These are phyloP conservation scores for Sporisorium sorghi DNA, from an alignment of 1,284 basidiomycete genomes.

Conservation along the genomic window DNA sequence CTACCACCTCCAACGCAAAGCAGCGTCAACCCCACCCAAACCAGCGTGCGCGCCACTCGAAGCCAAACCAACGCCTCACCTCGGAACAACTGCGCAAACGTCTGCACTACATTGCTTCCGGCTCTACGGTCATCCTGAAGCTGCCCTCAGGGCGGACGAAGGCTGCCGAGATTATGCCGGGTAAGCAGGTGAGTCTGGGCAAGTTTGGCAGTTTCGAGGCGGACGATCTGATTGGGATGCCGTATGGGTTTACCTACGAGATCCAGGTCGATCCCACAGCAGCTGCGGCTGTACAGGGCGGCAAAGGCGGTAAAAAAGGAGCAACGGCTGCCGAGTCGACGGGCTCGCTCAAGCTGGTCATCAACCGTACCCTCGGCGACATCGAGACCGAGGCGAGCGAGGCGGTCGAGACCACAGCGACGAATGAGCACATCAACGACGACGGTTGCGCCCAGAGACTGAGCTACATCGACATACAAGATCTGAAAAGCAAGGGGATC, in stretches of 20 bases:
- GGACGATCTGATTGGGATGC: constrained; percentile 65
- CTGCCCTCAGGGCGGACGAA: constrained; percentile 63
- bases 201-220: constrained; percentile 68
- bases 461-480: constrained; percentile 66
- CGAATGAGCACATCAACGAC: constrained; percentile 69
- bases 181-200: constrained; percentile 63
- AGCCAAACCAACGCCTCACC: constrained; percentile 27
- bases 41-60: constrained; percentile 24
- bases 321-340: not conserved
- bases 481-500: constrained; percentile 65
- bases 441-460: constrained; percentile 64
- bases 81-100: constrained; percentile 47
- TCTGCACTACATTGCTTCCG: constrained; percentile 50
- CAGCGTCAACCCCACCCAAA: constrained; percentile 15
- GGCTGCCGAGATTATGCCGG: constrained; percentile 54
- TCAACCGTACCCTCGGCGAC: constrained; percentile 54
- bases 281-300: constrained; percentile 6
- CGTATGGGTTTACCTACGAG: constrained; percentile 68
- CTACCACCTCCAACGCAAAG: constrained; percentile 7
- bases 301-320: constrained; percentile 8
- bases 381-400: constrained; percentile 42
- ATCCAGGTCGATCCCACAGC: constrained; percentile 39
- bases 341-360: constrained; percentile 39
- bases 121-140: constrained; percentile 54
- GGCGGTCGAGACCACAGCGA: constrained; percentile 63